Base-by-base conservation (phyloP, 1,284 basidiomycete genomes). In the Heterobasidion parviporum region DNA sequence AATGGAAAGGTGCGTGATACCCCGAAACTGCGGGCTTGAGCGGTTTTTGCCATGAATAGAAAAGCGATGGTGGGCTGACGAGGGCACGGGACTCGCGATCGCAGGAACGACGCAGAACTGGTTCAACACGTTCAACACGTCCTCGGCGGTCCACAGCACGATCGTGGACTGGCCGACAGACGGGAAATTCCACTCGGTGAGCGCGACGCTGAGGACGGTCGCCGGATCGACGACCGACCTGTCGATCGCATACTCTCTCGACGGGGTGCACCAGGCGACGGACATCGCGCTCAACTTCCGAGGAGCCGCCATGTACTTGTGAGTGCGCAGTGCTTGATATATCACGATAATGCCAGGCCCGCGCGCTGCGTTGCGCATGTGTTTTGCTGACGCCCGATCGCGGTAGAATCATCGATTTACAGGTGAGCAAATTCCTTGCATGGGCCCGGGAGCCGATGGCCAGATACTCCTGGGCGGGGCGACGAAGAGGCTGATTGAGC, bases 111-210 rank as follows among this genome's bases (percentile, higher is more conserved):
- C 64, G 20, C 59, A 75, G 52, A 74, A 71, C 58, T 75, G 74
- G 73, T 76, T 65, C 64, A 75, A 76, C 62, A 74, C 72, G 2
- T 74, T 74, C 64, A 73, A 74, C 59, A 74, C 72, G 0, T 74
- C 74, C 3, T 70, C 70, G 10, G 60, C 68, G 44, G 74, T 75
- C 43, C 62, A 64, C 38, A 73, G 72, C 52, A 67, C 70, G 56
- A 66, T 73, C 53, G 70, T 74, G 47, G 53, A 59, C 50, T 76
- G 74, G 73, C 74, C 74, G 3, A 60, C 66, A 20, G 74, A 75
- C 57, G 60, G 74, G 4, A 73, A 73, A 9, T 76, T 75, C 66
- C 74, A 76, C 59, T 62, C 73, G 1, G 61, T 75, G 20, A 70
- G 73, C 56, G 74, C 74, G 26, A 52, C 38, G 18, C 51, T 52